Percentiles rank a stretch among this genome's conserved stretches.
phyloP scores from a whole-genome alignment of 179 eudicot genomes.

The Beta macrorhiza region DNA sequence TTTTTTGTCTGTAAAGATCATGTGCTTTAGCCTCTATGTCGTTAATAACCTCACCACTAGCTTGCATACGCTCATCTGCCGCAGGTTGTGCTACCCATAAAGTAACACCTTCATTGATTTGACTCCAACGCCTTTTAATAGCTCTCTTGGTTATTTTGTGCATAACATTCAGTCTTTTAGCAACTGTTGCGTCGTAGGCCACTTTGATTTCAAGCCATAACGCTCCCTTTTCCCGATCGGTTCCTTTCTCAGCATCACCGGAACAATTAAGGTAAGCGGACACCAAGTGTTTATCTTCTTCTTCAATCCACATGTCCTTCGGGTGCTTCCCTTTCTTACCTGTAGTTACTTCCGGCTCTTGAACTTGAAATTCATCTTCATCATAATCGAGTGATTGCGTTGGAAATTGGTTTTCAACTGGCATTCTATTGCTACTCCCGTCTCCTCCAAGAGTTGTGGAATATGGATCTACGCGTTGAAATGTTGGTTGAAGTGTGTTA shows the following conservation, averaged over 20 bases:
- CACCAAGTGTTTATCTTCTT: slow-evolving; percentile 5
- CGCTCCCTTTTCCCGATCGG: not conserved
- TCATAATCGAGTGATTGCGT: not conserved
- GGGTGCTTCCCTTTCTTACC: no score
- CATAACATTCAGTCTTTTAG: no score
- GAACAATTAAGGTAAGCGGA: not conserved
- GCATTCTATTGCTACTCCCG: not conserved
- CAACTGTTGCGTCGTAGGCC: no score
- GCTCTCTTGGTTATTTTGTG: not conserved
- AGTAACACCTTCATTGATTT: no score
- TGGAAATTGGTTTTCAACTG: not conserved
- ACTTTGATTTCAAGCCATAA: not conserved
- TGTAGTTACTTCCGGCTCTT: not conserved
- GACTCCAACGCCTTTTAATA: not conserved
- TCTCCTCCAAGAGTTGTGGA: not conserved
- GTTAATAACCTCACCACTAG: no score
- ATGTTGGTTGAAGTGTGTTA: no score
- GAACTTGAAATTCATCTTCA: slow-evolving; percentile 6
- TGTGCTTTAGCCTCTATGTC: no score
- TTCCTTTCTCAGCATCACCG: not conserved
- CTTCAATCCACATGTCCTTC: not conserved
- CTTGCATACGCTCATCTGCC: no score
- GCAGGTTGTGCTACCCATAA: no score
- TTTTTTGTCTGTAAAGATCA: no score
- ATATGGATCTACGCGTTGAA: no score